Percentiles rank a stretch among this genome's conserved stretches.
These are phyloP conservation scores for Gossypium schwendimanii DNA, from an alignment of 441 rosid species.

Conservation along the genomic window DNA sequence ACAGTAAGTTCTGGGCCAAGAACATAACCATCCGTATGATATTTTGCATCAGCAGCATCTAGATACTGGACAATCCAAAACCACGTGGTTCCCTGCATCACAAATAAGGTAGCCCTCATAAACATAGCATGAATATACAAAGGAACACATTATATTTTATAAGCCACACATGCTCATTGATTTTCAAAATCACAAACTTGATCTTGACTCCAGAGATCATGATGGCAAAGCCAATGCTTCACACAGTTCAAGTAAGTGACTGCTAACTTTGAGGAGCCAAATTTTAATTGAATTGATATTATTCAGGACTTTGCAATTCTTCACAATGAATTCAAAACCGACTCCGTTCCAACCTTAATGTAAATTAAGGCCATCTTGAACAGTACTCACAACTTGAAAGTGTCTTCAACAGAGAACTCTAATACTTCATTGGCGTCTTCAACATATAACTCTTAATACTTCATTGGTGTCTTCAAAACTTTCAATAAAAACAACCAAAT, in stretches of 20 bases:
- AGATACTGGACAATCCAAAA: constrained; percentile 59
- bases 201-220: constrained; percentile 16
- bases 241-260: constrained; percentile 28
- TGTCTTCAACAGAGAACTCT: constrained; percentile 31
- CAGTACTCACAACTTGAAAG: constrained; percentile 34
- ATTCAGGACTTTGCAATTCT: constrained; percentile 64
- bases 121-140: neutral
- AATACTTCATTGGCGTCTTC: constrained; percentile 49
- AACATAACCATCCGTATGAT: constrained; percentile 55
- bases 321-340: constrained; percentile 48
- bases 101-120: constrained; percentile 6
- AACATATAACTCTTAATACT: constrained; percentile 49
- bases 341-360: constrained; percentile 50
- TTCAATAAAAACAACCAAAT: constrained; percentile 68
- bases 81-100: constrained; percentile 77
- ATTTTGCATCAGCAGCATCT: constrained; percentile 65
- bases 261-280: constrained; percentile 66
- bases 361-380: constrained; percentile 39
- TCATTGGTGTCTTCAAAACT: constrained; percentile 72
- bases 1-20: constrained; percentile 55
- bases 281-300: constrained; percentile 36
- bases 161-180: neutral
- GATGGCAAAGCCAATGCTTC: constrained; percentile 24
- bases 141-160: neutral
- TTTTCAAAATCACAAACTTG: constrained; percentile 9